phyloP scores from a whole-genome alignment of 257 asterid genomes.

The Oldenlandia corymbosa region DNA sequence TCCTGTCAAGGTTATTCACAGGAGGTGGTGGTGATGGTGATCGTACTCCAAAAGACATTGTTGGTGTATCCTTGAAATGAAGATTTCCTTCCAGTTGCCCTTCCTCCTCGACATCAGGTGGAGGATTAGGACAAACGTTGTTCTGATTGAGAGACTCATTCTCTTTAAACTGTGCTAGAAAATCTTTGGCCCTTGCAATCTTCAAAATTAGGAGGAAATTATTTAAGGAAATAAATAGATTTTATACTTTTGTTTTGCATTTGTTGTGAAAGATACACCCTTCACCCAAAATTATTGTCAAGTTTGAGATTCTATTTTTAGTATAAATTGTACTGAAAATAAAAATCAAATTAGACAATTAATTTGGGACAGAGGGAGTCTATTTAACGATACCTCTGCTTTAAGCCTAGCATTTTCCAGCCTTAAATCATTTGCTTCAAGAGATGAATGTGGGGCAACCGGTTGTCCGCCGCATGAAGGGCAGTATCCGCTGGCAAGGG shows the following conservation, averaged over 20 bases:
- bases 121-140: not conserved
- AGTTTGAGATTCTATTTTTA: too few species aligned
- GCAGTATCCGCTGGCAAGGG: constrained; percentile 2
- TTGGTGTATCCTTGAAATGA: not conserved
- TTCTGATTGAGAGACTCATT: not conserved
- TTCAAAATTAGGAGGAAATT: not conserved
- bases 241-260: too few species aligned
- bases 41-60: not conserved
- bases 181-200: not conserved
- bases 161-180: not conserved
- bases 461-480: constrained; percentile 6
- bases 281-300: too few species aligned
- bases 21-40: not conserved
- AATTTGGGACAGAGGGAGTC: too few species aligned
- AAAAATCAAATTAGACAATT: too few species aligned
- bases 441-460: constrained; percentile 7
- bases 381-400: constrained; percentile 21
- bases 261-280: too few species aligned
- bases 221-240: too few species aligned
- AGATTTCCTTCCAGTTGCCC: not conserved
- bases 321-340: too few species aligned
- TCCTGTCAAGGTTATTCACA: constrained; percentile 17
- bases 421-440: constrained; percentile 12
- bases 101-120: not conserved
- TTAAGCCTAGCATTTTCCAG: constrained; percentile 12